A percentile compares a stretch with the other conserved stretches of the same genome.
phyloP scores from a whole-genome alignment of 257 asterid genomes.

The Cordia subcordata region DNA sequence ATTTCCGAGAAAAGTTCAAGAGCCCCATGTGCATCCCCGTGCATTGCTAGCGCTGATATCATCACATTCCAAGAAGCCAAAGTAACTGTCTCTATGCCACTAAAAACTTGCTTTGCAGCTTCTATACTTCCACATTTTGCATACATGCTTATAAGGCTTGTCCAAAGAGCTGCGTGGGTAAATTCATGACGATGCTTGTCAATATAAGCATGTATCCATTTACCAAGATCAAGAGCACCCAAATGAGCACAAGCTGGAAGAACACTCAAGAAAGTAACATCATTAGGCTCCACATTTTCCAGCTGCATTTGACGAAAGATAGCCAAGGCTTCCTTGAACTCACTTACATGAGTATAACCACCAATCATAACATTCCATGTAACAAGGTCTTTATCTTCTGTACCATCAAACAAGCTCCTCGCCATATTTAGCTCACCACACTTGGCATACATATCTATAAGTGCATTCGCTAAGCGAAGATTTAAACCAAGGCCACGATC shows the following conservation, averaged over 20 bases:
- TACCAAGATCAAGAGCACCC: constrained; percentile 31
- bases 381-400: constrained; percentile 10
- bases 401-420: constrained; percentile 9
- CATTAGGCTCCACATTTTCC: constrained; percentile 20
- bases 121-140: constrained; percentile 23
- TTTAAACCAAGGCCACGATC: constrained; percentile 15
- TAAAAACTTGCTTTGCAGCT: constrained; percentile 26
- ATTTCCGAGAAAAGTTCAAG: constrained; percentile 20
- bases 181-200: constrained; percentile 13
- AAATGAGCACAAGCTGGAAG: constrained; percentile 27
- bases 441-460: constrained; percentile 25
- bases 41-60: constrained; percentile 31
- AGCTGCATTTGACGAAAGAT: constrained; percentile 26
- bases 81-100: constrained; percentile 16
- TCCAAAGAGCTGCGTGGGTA: constrained; percentile 17
- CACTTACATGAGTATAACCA: constrained; percentile 17
- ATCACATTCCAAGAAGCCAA: constrained; percentile 29
- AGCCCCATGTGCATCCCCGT: constrained; percentile 22
- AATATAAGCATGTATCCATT: constrained; percentile 30
- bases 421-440: constrained; percentile 25
- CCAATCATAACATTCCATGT: constrained; percentile 37
- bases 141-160: constrained; percentile 23
- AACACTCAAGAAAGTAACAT: constrained; percentile 21
- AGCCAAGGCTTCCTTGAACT: constrained; percentile 21
- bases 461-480: constrained; percentile 22